phyloP scores from a whole-genome alignment of 2,329 filamentous ascomycete genomes.

The Zalaria obscura region DNA sequence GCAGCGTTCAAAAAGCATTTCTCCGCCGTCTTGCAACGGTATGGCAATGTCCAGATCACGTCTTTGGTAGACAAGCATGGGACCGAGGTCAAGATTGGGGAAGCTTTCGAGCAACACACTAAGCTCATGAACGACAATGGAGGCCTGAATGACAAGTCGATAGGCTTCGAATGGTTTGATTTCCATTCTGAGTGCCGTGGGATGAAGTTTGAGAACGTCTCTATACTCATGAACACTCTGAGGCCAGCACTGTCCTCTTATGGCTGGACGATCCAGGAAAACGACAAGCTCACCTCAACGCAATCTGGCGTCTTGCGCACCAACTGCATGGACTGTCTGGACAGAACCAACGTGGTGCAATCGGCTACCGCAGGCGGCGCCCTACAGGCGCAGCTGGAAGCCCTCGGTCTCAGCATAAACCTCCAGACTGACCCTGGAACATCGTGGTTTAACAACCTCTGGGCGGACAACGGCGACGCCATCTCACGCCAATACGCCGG shows the following conservation, averaged over 20 bases:
- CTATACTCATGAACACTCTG: conserved; percentile 58
- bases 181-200: conserved; percentile 86
- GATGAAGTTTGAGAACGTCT: conserved; percentile 97
- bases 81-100: conserved; percentile 65
- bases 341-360: conserved; percentile 91
- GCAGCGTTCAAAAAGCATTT: conserved; percentile 72
- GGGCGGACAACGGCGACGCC: conserved; percentile 95
- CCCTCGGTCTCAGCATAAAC: conserved; percentile 62
- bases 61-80: conserved; percentile 83
- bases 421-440: conserved; percentile 65
- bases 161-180: conserved; percentile 91
- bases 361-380: conserved; percentile 77
- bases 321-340: conserved; percentile 97
- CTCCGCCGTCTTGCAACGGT: conserved; percentile 49
- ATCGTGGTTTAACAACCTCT: conserved; percentile 88
- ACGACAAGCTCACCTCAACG: conserved; percentile 24
- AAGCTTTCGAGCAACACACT: conserved; percentile 58
- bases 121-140: conserved; percentile 50
- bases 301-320: conserved; percentile 76
- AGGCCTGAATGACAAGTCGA: conserved; percentile 33
- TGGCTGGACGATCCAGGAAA: conserved; percentile 52
- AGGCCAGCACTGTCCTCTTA: conserved; percentile 52
- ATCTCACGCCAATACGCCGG: conserved; percentile 94
- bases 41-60: conserved; percentile 64
- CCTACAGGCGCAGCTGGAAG: conserved; percentile 63